Evolutionary conservation across 2,329 filamentous ascomycete species (phyloP).

Genomic region (Nigrospora osmanthi): DNA sequence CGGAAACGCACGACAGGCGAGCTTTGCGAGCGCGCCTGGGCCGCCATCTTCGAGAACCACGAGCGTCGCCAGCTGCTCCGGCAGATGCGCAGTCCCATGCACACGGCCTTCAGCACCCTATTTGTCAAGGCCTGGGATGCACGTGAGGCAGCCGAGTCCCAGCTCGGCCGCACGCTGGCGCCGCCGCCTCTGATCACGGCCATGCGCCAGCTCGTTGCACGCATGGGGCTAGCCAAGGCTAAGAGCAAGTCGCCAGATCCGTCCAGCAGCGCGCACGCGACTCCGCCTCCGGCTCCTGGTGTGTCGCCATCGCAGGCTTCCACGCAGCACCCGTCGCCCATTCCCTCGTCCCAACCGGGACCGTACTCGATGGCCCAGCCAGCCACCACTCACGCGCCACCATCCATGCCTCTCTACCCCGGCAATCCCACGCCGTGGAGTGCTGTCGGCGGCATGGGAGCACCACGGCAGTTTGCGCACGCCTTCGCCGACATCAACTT

Average conservation of each 20-base stretch:
- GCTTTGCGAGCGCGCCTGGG: constrained; percentile 51
- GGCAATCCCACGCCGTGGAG: neutral
- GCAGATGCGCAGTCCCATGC: constrained; percentile 46
- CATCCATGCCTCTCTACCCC: neutral
- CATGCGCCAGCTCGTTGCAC: constrained; percentile 33
- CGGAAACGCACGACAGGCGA: constrained; percentile 43
- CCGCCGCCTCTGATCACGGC: constrained; percentile 39
- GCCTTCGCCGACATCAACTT: constrained; percentile 22
- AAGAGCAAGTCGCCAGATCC: constrained; percentile 19
- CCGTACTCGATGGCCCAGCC: too few species aligned
- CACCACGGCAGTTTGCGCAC: constrained; percentile 17
- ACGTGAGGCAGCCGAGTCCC: constrained; percentile 37
- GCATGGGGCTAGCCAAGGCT: constrained; percentile 20
- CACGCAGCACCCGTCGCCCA: neutral
- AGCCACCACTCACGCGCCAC: neutral
- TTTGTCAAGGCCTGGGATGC: constrained; percentile 58
- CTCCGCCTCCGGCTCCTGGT: neutral
- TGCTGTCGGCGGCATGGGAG: constrained; percentile 4
- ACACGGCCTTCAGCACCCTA: constrained; percentile 46
- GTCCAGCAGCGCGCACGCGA: neutral
- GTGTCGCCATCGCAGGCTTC: neutral
- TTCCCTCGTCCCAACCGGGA: neutral
- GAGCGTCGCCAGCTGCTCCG: constrained; percentile 40
- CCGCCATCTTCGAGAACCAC: constrained; percentile 46
- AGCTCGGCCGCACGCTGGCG: constrained; percentile 31